Evolutionary conservation across 2,329 filamentous ascomycete genomes (phyloP), one percentile per base, ranked within the genome.

Genomic region (Corynespora cassiicola): DNA sequence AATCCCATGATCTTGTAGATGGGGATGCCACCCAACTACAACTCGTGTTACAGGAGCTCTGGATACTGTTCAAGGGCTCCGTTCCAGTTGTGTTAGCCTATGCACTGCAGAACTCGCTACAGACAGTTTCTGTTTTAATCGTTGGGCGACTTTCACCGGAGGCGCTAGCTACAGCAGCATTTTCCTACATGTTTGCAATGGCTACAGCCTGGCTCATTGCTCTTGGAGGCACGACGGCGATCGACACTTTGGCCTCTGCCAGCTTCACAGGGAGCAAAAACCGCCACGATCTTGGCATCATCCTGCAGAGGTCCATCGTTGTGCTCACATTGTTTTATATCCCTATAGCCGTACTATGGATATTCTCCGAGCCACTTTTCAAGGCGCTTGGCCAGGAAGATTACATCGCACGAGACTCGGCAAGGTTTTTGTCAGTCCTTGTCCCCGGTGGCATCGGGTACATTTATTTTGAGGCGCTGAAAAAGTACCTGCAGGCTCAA

Each of bases 151-250:
- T 90, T 0, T 91, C 87, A 0, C 85, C 90, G 1, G 86, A 94
- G 65, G 84, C 89, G 2, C 73, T 95, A 6, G 88, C 90, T 0
- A 88, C 86, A 0, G 86, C 88, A 1, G 89, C 90, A 0, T 95
- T 95, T 58, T 88, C 87, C 2, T 92, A 94, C 73, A 95, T 95
- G 90, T 95, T 95, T 54, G 90, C 90, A 37, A 90, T 92, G 87
- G 84, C 87, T 15, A 90, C 88, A 1, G 90, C 85, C 0, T 95
- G 90, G 89, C 78, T 95, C 23, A 87, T 95, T 42, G 90, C 85
- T 0, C 78, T 95, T 4, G 90, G 90, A 18, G 90, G 90, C 6
- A 91, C 88, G 0, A 95, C 88, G 1, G 90, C 90, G 0, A 78
- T 95, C 27, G 90, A 95, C 64, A 95, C 90, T 0, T 74, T 95